Conservation (phyloP, 73 alveolate species). For the Paramecium biaurelia region DNA sequence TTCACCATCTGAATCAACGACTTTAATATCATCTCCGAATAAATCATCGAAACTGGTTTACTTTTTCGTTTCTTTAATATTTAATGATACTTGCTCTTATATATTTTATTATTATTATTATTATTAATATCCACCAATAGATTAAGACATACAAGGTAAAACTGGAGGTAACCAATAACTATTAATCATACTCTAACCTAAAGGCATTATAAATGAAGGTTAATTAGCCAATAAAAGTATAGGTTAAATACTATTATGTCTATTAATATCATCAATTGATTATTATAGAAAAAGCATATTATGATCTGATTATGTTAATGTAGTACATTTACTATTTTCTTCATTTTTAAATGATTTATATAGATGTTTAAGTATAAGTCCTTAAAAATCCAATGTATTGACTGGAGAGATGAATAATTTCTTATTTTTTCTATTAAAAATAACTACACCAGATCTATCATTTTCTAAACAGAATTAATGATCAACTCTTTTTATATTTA, state of each 20-base stretch:
- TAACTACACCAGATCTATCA: background rate
- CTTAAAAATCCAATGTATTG: background rate
- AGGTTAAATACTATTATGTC: background rate
- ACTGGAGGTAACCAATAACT: background rate
- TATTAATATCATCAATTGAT: background rate
- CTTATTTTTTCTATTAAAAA: background rate
- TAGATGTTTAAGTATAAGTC: background rate
- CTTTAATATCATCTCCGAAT: background rate
- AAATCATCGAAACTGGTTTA: background rate
- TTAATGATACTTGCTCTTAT: background rate
- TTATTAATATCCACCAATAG: background rate
- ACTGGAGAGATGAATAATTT: background rate
- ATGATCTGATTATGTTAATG: background rate
- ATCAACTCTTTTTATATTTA: background rate
- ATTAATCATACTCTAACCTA: background rate
- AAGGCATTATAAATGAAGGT: background rate
- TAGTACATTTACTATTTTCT: background rate
- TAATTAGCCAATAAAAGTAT: background rate
- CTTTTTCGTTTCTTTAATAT: background rate
- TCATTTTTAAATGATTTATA: background rate
- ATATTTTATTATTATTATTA: background rate
- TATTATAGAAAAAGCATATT: background rate
- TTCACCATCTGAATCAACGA: constrained; percentile 10
- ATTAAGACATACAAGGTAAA: background rate
- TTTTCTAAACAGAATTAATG: background rate